Evolutionary conservation across 2,329 filamentous ascomycete genomes (phyloP).

Genomic region (Mollisia scopiformis): DNA sequence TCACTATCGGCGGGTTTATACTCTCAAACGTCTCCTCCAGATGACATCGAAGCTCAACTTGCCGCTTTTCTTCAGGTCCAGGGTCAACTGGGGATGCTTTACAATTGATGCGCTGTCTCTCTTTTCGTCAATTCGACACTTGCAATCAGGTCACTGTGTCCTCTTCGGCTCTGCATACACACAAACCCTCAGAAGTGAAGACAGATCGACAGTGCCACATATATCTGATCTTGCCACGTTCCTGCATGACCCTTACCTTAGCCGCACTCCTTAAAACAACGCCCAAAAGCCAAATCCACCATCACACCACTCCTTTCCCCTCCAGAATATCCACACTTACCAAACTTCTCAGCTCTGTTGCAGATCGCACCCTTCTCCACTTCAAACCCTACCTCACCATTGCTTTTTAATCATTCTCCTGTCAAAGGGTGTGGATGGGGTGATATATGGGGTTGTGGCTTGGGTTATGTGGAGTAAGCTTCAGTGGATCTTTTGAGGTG

Average conservation of each 20-base stretch:
- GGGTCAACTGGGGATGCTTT: not conserved
- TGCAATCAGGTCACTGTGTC: not conserved
- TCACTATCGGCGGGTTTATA: not conserved
- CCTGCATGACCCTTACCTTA: not conserved
- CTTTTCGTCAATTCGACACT: not conserved
- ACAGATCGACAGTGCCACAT: no score
- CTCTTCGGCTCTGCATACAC: not conserved
- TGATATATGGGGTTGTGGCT: no score
- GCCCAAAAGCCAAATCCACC: not conserved
- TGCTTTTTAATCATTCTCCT: no score
- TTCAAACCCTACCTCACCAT: no score
- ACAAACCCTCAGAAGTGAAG: no score
- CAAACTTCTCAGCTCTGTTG: no score
- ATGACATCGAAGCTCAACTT: conserved; percentile 9
- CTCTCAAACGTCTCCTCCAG: not conserved
- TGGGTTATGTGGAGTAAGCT: no score
- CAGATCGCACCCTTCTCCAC: no score
- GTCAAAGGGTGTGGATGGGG: no score
- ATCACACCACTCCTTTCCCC: not conserved
- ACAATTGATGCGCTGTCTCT: not conserved
- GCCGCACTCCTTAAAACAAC: not conserved
- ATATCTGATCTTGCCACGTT: no score
- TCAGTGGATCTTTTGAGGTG: no score
- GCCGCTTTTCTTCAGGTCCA: conserved; percentile 7
- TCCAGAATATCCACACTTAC: not conserved